Base-by-base conservation (phyloP, 768 basidiomycete species). In the Suillus cothurnatus region DNA sequence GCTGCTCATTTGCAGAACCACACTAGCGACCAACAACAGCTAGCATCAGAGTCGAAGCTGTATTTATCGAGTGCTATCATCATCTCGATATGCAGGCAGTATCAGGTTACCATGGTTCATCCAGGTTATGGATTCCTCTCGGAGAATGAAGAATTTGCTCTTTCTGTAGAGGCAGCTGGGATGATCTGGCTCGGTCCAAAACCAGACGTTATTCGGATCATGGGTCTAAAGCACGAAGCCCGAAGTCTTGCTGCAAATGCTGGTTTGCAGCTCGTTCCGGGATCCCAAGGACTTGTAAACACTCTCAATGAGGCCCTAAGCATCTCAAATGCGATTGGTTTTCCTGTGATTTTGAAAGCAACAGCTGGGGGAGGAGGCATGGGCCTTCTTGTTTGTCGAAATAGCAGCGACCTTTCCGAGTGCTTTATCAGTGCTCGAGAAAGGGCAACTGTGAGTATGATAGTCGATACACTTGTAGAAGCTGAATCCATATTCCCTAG, bases 291-390 rank as follows among this genome's bases (percentile, higher is more conserved):
- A 4, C 76, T 90, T 28, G 72, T 88, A 1, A 45, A 39, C 2
- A 77, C 78, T 9, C 72, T 74, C 0, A 79, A 80, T 8, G 84
- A 83, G 1, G 86, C 84, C 0, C 58, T 81, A 11, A 64, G 68
- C 19, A 71, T 80, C 2, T 85, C 85, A 14, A 67, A 64, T 11
- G 64, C 66, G 5, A 77, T 88, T 28, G 86, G 87, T 0, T 89
- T 79, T 67, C 90, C 89, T 0, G 80, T 91, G 6, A 85, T 90
- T 72, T 72, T 90, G 67, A 91, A 90, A 72, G 85, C 88, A 1
- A 88, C 87, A 1, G 87, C 86, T 0, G 89, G 88, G 3, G 90
- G 89, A 1, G 89, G 90, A 3, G 90, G 89, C 0, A 86, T 88
- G 83, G 89, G 88, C 4, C 82, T 90, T 70, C 80, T 82, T 8